A percentile compares a stretch with the other conserved stretches of the same genome.
These are phyloP conservation scores for Astragalus membranaceus DNA, from an alignment of 306 rosid species.

Conservation along the genomic window DNA sequence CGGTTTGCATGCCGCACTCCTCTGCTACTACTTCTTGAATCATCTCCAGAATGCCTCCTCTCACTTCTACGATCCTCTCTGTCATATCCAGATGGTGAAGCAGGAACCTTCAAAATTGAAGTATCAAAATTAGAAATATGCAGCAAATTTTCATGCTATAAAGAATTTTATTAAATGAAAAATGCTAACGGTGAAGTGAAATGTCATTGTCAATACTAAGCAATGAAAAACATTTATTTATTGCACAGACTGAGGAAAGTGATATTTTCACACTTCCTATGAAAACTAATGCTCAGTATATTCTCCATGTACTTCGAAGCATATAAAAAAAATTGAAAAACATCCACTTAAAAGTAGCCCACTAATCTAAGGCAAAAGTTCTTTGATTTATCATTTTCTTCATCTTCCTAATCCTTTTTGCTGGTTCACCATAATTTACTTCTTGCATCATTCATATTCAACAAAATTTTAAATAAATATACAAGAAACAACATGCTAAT, in stretches of 20 bases:
- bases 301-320: not conserved
- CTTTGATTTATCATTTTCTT: not conserved
- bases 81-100: slow-evolving; percentile 44
- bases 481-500: not conserved
- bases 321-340: not conserved
- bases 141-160: not conserved
- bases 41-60: slow-evolving; percentile 48
- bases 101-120: slow-evolving; percentile 44
- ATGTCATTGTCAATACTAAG: not conserved
- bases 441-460: not conserved
- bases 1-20: slow-evolving; percentile 32
- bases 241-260: not conserved
- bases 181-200: not conserved
- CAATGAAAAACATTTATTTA: not conserved
- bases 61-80: slow-evolving; percentile 41
- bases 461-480: not conserved
- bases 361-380: not conserved
- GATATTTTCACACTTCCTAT: not conserved
- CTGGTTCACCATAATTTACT: not conserved
- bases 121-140: slow-evolving; percentile 12
- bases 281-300: not conserved
- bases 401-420: not conserved
- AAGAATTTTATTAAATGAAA: not conserved
- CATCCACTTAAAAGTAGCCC: not conserved
- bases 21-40: slow-evolving; percentile 45